A percentile compares a stretch with the other conserved stretches of the same genome.
Conservation (phyloP, 2,329 filamentous ascomycete genomes). For the Lachnellula arida region DNA sequence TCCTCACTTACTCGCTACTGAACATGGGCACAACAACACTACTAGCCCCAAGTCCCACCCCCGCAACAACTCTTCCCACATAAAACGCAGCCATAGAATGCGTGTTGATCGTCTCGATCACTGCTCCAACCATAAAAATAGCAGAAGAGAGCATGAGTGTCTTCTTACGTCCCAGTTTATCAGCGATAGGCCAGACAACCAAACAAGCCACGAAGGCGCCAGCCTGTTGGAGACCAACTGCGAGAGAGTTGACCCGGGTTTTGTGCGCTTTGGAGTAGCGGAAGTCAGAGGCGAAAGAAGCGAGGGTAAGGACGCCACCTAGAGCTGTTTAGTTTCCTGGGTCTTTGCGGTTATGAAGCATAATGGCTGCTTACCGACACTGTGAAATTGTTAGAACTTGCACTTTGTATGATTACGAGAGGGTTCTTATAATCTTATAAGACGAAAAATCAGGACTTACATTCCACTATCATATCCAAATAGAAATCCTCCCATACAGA, state of each 20-base stretch:
- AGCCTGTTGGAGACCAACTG: slow-evolving; percentile 46
- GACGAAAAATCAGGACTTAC: neutral
- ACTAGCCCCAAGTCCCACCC: slow-evolving; percentile 42
- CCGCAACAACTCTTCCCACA: slow-evolving; percentile 42
- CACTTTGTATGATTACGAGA: neutral
- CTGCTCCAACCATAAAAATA: slow-evolving; percentile 34
- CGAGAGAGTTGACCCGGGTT: slow-evolving; percentile 41
- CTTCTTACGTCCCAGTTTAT: slow-evolving; percentile 38
- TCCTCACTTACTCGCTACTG: slow-evolving; percentile 30
- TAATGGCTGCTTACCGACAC: slow-evolving; percentile 26
- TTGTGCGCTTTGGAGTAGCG: slow-evolving; percentile 36
- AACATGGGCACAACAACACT: slow-evolving; percentile 42
- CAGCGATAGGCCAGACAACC: slow-evolving; percentile 44
- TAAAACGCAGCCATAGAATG: slow-evolving; percentile 37
- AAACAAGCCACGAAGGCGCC: slow-evolving; percentile 48
- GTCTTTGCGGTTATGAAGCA: neutral
- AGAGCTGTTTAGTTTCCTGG: neutral
- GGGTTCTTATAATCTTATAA: no score
- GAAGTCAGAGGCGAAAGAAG: slow-evolving; percentile 40
- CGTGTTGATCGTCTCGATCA: slow-evolving; percentile 43
- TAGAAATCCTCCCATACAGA: slow-evolving; percentile 47
- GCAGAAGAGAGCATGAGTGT: slow-evolving; percentile 36
- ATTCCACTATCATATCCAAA: slow-evolving; percentile 43
- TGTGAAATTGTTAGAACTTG: slow-evolving; percentile 24
- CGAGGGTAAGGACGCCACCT: slow-evolving; percentile 43